These are phyloP conservation scores for Cicer judaicum DNA, from an alignment of 306 rosid species.

Conservation along the genomic window DNA sequence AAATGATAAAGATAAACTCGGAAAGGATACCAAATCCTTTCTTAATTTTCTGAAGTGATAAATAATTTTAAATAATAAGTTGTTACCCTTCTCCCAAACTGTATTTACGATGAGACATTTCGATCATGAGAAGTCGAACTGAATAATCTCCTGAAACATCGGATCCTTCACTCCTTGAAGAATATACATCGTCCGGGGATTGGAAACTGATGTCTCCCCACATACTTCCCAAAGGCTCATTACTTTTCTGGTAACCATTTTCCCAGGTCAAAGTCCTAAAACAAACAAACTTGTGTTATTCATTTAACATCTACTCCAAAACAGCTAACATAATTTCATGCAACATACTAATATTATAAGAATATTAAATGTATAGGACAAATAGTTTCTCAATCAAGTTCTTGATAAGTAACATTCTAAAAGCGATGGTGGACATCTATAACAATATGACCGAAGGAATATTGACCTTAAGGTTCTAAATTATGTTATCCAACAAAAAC, in stretches of 20 bases:
- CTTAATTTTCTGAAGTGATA: not conserved
- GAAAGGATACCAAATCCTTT: not conserved
- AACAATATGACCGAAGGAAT: not conserved
- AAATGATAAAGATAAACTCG: conserved; percentile 1
- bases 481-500: conserved; percentile 8
- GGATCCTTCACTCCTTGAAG: conserved; percentile 47
- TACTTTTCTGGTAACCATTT: conserved; percentile 60
- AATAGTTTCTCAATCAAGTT: conserved; percentile 10
- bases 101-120: conserved; percentile 68
- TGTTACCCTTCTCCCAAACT: conserved; percentile 80
- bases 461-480: conserved; percentile 14
- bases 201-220: conserved; percentile 47
- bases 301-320: conserved; percentile 26
- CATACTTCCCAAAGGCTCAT: conserved; percentile 45
- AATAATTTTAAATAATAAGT: conserved; percentile 16
- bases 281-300: conserved; percentile 41
- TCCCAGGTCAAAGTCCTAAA: conserved; percentile 88
- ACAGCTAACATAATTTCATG: conserved; percentile 19
- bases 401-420: conserved; percentile 23
- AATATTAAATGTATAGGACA: conserved; percentile 3
- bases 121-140: conserved; percentile 58
- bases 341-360: conserved; percentile 6
- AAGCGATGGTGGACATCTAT: not conserved
- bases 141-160: conserved; percentile 53
- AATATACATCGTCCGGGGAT: conserved; percentile 41